Evolutionary conservation across 495 filamentous ascomycete genomes (phyloP), one percentile per base, ranked within the genome.

Genomic region (Neurospora tetrasperma): DNA sequence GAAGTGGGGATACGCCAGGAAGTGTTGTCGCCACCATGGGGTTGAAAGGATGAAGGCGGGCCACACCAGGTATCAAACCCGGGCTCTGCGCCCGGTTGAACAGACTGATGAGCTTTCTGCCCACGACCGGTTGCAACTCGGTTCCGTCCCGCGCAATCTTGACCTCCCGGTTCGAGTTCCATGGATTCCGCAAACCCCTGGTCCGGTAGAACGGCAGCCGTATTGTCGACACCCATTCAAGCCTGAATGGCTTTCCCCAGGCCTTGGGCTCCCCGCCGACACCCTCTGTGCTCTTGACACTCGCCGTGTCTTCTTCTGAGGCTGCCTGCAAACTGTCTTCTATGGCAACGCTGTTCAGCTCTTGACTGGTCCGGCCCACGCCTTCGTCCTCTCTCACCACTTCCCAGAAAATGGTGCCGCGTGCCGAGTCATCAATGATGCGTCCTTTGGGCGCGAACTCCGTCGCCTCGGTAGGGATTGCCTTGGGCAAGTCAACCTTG

Each of bases 401-500:
- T 79, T 99, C 96, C 96, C 96, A 99, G 76, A 99, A 99, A 71
- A 97, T 97, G 10, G 94, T 97, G 0, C 94, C 96, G 27, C 96
- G 90, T 2, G 91, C 93, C 35, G 93, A 92, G 79, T 99, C 96
- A 78, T 97, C 93, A 71, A 99, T 95, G 76, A 99, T 94, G 62
- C 91, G 89, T 43, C 96, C 96, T 76, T 86, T 91, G 23, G 94
- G 95, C 4, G 93, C 93, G 43, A 85, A 91, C 42, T 91, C 88
- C 11, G 94, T 98, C 14, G 92, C 91, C 69, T 88, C 87, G 1
- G 94, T 98, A 0, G 90, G 87, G 31, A 93, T 96, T 2, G 90
- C 89, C 77, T 89, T 90, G 31, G 92, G 92, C 20, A 91, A 82
- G 72, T 92, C 88, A 18, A 88, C 78, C 66, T 90, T 86, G 71